Evolutionary conservation across 2,329 filamentous ascomycete genomes (phyloP).

Genomic region (Diaporthe capsici): DNA sequence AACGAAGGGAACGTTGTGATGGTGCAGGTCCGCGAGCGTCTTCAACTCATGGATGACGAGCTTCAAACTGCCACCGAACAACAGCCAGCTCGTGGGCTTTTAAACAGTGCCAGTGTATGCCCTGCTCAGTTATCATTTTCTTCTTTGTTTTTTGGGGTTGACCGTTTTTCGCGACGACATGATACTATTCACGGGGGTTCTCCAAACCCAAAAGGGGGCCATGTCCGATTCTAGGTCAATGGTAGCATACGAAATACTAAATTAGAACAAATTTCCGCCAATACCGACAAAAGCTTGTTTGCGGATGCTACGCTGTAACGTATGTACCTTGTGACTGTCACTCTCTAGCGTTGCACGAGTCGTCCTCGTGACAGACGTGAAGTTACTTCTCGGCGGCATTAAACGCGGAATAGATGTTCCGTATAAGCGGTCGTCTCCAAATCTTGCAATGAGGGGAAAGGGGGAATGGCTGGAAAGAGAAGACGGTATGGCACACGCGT

Average conservation of each 20-base stretch:
- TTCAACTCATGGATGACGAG: neutral
- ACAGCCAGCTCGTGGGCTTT: conserved; percentile 1
- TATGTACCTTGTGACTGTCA: conserved; percentile 12
- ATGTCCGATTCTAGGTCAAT: conserved; percentile 6
- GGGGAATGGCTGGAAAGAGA: neutral
- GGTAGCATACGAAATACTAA: conserved; percentile 15
- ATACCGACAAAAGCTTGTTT: conserved; percentile 27
- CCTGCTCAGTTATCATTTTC: neutral
- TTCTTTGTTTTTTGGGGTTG: neutral
- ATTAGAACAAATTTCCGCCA: conserved; percentile 36
- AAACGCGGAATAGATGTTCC: conserved; percentile 29
- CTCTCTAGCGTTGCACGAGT: conserved; percentile 11
- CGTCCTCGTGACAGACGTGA: conserved; percentile 25
- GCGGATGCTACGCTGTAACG: conserved; percentile 19
- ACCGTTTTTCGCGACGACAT: conserved; percentile 15
- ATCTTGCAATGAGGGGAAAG: neutral
- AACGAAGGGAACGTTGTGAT: neutral
- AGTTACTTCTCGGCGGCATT: conserved; percentile 22
- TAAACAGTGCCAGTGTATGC: neutral
- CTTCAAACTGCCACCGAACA: neutral
- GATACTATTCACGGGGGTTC: conserved; percentile 3
- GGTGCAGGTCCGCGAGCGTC: neutral
- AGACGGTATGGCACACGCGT: neutral
- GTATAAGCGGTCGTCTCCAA: conserved; percentile 7
- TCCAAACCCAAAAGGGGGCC: neutral